phyloP scores from a whole-genome alignment of 2,329 filamentous ascomycete genomes.

The Pyrenophora graminea region DNA sequence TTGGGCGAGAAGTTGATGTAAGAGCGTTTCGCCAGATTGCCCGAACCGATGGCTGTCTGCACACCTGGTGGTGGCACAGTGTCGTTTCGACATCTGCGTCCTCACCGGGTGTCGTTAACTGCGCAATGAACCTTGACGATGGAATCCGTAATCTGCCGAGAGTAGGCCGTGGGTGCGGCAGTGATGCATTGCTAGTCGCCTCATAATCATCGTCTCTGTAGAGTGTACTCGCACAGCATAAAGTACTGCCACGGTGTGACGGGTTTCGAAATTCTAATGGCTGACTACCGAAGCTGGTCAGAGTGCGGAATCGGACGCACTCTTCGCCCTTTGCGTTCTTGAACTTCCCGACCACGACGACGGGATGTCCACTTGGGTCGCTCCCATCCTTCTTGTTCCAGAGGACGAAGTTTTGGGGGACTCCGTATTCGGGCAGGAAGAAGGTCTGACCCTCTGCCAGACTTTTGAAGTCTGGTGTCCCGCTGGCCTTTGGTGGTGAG shows the following conservation, averaged over 20 bases:
- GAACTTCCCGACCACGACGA: conserved; percentile 16
- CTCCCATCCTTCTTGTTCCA: neutral
- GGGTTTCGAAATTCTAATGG: conserved; percentile 5
- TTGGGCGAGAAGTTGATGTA: conserved; percentile 25
- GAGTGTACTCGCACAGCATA: conserved; percentile 12
- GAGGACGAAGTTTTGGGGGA: conserved; percentile 2
- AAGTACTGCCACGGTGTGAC: conserved; percentile 5
- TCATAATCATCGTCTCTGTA: neutral
- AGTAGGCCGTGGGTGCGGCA: neutral
- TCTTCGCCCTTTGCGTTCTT: neutral
- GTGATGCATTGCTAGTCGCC: neutral
- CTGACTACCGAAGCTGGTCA: conserved; percentile 16
- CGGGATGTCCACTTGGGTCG: conserved; percentile 6
- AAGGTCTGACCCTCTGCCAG: conserved; percentile 10
- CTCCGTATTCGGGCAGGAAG: neutral
- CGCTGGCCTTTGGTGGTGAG: neutral
- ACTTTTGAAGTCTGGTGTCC: conserved; percentile 1
- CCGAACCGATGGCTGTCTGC: conserved; percentile 13
- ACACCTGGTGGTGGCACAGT: neutral
- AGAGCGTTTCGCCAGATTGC: conserved; percentile 19
- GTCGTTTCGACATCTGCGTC: conserved; percentile 1
- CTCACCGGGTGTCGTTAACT: neutral
- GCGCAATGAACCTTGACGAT: neutral
- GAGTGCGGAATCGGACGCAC: conserved; percentile 13
- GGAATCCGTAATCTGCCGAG: conserved; percentile 9